Base-by-base conservation (phyloP, 768 basidiomycete species). In the Coprinellus aureogranulatus region DNA sequence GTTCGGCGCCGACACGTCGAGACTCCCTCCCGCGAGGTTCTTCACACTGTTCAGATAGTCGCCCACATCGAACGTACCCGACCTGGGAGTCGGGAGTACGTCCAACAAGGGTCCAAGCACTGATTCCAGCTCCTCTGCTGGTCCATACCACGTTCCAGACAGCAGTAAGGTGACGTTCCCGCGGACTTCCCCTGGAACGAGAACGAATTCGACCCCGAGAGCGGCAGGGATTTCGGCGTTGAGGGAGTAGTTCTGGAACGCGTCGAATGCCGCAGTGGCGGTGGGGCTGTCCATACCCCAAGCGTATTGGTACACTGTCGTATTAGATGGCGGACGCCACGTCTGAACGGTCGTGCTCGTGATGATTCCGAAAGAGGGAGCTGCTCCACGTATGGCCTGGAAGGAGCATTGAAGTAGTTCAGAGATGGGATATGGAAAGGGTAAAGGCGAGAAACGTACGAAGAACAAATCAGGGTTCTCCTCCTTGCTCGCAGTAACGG, bases 381-480 rank as follows among this genome's bases (percentile, higher is more conserved):
- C 72, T 0, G 78, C 68, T 2, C 78, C 78, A 1, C 74, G 65
- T 22, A 79, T 67, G 1, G 73, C 76, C 77, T 79, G 37, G 1
- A 11, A 12, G 10, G 53, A 58, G 26, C 20, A 51, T n/a, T n/a
- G n/a, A 2, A 47, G 57, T 12, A 40, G 48, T 42, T 27, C 2
- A 23, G 31, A 14, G n/a, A n/a, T n/a, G 20, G 47, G 27, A 26
- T 41, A 40, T 12, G 28, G 40, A 8, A n/a, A 31, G 41, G 27
- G 28, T 48, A 2, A 18, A 12, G n/a, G 39, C n/a, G 48, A 40
- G 57, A 39, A 40, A 57, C 74, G 28, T 62, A 80, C 82, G 73
- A 78, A 84, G 65, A 83, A 85, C 0, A 86, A 69, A 54, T 86
- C 80, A 0, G 75, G 47, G 58, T 83, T 69, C 0, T 64, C 54